phyloP scores from a whole-genome alignment of 140 eudicot genomes.

The Stevia rebaudiana region DNA sequence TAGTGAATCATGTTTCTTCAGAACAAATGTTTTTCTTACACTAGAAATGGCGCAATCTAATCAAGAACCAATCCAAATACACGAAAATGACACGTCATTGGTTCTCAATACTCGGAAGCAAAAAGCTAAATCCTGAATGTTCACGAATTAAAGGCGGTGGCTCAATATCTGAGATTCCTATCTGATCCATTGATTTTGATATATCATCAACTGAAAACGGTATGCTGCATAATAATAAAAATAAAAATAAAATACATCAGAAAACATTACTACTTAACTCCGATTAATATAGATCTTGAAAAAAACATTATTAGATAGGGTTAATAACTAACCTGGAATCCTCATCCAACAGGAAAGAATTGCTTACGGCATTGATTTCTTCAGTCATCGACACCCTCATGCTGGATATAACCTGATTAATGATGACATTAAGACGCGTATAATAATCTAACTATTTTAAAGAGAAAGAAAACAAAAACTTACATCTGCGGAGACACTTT shows the following conservation, averaged over 20 bases:
- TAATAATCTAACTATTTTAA: neutral
- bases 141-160: slow-evolving; percentile 71
- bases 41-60: neutral
- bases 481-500: slow-evolving; percentile 86
- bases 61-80: slow-evolving; percentile 3
- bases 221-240: slow-evolving; percentile 65
- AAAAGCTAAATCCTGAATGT: slow-evolving; percentile 76
- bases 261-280: neutral
- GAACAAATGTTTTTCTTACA: neutral
- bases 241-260: neutral
- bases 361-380: slow-evolving; percentile 81
- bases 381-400: slow-evolving; percentile 93
- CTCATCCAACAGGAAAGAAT: slow-evolving; percentile 86
- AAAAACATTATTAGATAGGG: neutral
- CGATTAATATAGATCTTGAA: neutral
- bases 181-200: slow-evolving; percentile 80
- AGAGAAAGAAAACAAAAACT: slow-evolving; percentile 21
- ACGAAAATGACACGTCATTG: slow-evolving; percentile 23
- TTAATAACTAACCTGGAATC: slow-evolving; percentile 70
- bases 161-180: slow-evolving; percentile 68
- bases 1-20: slow-evolving; percentile 7
- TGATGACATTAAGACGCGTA: slow-evolving; percentile 1
- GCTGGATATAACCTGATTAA: slow-evolving; percentile 68
- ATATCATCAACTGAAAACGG: slow-evolving; percentile 90
- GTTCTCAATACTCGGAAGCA: slow-evolving; percentile 51